Evolutionary conservation across 441 rosid species (phyloP).

Genomic region (Capsella rubella): DNA sequence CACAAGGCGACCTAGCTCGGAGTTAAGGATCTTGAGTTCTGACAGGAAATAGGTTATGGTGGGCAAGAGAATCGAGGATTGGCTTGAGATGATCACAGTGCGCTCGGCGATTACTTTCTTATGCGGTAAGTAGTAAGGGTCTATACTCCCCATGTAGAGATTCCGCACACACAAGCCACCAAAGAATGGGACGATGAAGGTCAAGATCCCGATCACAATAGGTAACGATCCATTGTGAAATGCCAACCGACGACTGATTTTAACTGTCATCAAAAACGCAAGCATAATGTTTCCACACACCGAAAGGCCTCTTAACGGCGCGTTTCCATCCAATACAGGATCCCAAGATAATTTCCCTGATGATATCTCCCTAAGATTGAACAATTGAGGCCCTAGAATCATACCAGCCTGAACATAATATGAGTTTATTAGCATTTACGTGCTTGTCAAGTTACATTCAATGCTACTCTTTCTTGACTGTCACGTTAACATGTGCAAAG

Average conservation of each 20-base stretch:
- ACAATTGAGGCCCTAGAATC: slow-evolving; percentile 36
- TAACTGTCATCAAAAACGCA: slow-evolving; percentile 36
- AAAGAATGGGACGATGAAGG: slow-evolving; percentile 20
- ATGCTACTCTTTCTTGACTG: not conserved
- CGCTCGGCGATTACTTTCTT: slow-evolving; percentile 27
- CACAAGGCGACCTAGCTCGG: slow-evolving; percentile 36
- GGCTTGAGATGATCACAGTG: slow-evolving; percentile 18
- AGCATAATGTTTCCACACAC: slow-evolving; percentile 23
- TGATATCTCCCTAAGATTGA: slow-evolving; percentile 20
- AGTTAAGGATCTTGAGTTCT: slow-evolving; percentile 38
- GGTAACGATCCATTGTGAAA: slow-evolving; percentile 26
- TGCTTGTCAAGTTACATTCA: slow-evolving; percentile 11
- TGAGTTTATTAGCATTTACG: not conserved
- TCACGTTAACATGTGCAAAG: not conserved
- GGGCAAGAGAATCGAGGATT: slow-evolving; percentile 30
- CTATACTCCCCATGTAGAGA: not conserved
- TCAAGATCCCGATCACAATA: slow-evolving; percentile 31
- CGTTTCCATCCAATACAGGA: slow-evolving; percentile 22
- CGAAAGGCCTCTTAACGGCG: not conserved
- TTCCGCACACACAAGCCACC: slow-evolving; percentile 23
- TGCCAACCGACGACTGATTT: slow-evolving; percentile 29
- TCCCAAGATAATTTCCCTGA: slow-evolving; percentile 20
- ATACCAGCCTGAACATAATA: slow-evolving; percentile 35
- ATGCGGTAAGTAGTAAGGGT: slow-evolving; percentile 22
- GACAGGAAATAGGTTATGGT: slow-evolving; percentile 11